Evolutionary conservation across 2,329 filamentous ascomycete genomes (phyloP).

Genomic region (Curvularia sp.): DNA sequence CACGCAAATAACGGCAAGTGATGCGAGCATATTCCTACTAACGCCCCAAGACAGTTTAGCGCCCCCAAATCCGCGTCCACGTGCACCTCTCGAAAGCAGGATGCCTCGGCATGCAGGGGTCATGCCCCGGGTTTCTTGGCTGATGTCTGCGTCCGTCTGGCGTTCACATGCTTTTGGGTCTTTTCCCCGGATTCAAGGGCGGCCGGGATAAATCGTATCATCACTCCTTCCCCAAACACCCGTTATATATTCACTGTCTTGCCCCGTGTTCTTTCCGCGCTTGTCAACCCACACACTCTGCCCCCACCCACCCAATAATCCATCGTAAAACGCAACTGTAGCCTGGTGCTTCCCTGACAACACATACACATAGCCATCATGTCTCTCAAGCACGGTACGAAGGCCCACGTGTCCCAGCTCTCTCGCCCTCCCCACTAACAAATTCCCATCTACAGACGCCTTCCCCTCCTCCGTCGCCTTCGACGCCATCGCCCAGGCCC

Average conservation of each 20-base stretch:
- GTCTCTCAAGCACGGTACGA: slow-evolving; percentile 43
- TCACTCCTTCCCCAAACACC: slow-evolving; percentile 26
- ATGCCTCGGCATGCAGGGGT: slow-evolving; percentile 27
- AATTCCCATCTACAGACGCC: slow-evolving; percentile 51
- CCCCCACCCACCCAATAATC: neutral
- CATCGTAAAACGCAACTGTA: neutral
- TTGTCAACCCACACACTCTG: slow-evolving; percentile 4
- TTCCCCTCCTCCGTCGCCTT: slow-evolving; percentile 93
- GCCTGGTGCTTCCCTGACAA: neutral
- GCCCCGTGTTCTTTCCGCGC: neutral
- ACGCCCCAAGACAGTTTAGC: neutral
- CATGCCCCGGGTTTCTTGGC: slow-evolving; percentile 18
- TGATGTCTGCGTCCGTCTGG: neutral
- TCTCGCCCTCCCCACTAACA: neutral
- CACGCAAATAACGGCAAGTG: slow-evolving; percentile 8
- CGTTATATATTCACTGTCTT: slow-evolving; percentile 24
- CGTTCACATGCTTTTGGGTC: slow-evolving; percentile 29
- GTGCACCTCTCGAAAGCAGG: slow-evolving; percentile 19
- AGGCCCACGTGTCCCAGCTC: neutral
- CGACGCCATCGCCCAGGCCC: slow-evolving; percentile 79
- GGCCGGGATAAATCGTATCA: slow-evolving; percentile 16
- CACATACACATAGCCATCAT: slow-evolving; percentile 29
- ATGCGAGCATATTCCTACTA: slow-evolving; percentile 9
- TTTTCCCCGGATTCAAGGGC: slow-evolving; percentile 24
- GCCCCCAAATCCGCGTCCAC: slow-evolving; percentile 14